Evolutionary conservation across 805 yeast genomes (phyloP), one percentile per base, ranked within the genome.

Genomic region (Candida yuanshanica): DNA sequence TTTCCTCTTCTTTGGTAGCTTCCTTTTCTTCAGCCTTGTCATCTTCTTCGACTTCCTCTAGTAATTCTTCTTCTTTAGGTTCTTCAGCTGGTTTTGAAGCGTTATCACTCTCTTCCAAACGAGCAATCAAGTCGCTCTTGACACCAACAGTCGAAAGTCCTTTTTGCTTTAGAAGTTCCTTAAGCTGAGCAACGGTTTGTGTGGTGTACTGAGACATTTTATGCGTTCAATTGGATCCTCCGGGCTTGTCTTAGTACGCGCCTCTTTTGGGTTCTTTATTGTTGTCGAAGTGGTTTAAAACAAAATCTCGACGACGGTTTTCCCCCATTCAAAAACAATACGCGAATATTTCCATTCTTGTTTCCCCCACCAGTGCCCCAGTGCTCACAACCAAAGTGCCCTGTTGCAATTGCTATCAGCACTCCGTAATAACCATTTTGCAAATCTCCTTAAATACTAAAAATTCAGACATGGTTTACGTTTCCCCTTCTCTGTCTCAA

Each of bases 111-210:
- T 79, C 87, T 44, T 69, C 75, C 47, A 84, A 66, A 52, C 93
- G 73, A 13, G 74, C 74, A 42, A 84, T 67, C 50, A 84, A 66
- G 39, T 88, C 96, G 33, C 83, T 79, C 62, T 91, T 91, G 52
- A 86, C 80, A 18, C 98, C 98, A 31, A 75, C 75, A 6, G 70
- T 68, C 2, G 93, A 60, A 38, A 91, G 72, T 1, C 82, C 83
- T 46, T 80, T 79, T 18, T 72, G 63, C 52, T 82, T 81, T 52
- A 91, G 72, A 42, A 76, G 55, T 47, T 84, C 95, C 60, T 86
- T 90, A 62, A 91, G 73, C 67, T 89, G 95, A 16, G 82, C 79
- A 38, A 89, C 96, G 3, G 90, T 82, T 48, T 77, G 72, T n/a
- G 79, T 56, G n/a, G 77, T 57, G 58, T 79, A 82, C 10, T 44